Evolutionary conservation across 805 yeast genomes (phyloP), one percentile per base, ranked within the genome.

Genomic region (Teunomyces funiuensis): DNA sequence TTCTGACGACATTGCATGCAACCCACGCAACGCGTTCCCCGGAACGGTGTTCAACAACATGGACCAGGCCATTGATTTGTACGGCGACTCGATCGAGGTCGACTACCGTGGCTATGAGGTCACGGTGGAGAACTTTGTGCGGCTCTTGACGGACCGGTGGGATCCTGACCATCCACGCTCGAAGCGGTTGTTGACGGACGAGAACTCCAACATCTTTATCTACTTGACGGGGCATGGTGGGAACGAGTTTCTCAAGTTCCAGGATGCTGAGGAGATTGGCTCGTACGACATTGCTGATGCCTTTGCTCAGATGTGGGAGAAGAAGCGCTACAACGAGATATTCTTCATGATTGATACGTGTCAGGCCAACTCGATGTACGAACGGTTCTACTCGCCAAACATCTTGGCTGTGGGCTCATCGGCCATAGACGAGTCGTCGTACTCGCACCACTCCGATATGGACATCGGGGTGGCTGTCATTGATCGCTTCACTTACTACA

Each of bases 141-240:
- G 99, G 47, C 68, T 93, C 43, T 66, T 93, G 50, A 93, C 99
- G 0, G 98, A 93, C 60, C 79, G 98, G 51, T 93, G 98, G 96
- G 89, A 89, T 33, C 85, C 83, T 27, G 90, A 88, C 41, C 96
- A 91, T 50, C 98, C 99, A 3, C 75, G 96, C 47, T 85, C 95
- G 10, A 93, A 93, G 64, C 73, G 98, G 50, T 70, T 93, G 36
- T 67, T 90, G 45, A 88, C 98, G 0, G 98, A 93, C 68, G 97
- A 90, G 60, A 82, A 88, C 59, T 87, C 96, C 22, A 93, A 93
- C 61, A 88, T 93, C 38, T 87, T 93, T 63, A 85, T 93, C 19
- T 93, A 93, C 61, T 75, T 93, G 82, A 93, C 99, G 1, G 99
- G 99, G 17, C 99, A 93, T 63, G 99, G 99, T 17, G 99, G 99